A percentile compares a stretch with the other conserved stretches of the same genome.
phyloP scores from a whole-genome alignment of 345 rosid species.

The Populus alba region DNA sequence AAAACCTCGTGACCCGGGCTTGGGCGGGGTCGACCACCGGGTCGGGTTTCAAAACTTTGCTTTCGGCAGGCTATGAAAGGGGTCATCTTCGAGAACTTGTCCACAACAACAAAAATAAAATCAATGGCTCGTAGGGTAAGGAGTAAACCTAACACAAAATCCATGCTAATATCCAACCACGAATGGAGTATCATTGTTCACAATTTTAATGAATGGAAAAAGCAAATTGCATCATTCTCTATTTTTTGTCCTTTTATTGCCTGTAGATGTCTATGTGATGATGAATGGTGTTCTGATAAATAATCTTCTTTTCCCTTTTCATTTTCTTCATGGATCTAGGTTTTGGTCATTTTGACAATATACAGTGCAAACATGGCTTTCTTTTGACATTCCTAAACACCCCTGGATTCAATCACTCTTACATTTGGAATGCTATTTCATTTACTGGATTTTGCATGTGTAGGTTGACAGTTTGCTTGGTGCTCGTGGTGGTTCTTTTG shows the following conservation, averaged over 20 bases:
- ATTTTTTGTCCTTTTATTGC: not conserved
- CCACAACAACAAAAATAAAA: too few relatives aligned
- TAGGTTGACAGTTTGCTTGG: slow-evolving; percentile 98
- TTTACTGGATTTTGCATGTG: slow-evolving; percentile 6
- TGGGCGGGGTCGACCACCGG: too few relatives aligned
- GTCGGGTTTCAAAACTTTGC: too few relatives aligned
- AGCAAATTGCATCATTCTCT: not conserved
- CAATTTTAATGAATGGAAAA: not conserved
- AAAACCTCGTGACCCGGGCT: too few relatives aligned
- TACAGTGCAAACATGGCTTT: not conserved
- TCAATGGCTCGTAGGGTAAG: too few relatives aligned
- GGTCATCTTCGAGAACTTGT: too few relatives aligned
- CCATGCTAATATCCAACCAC: too few relatives aligned
- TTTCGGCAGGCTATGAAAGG: too few relatives aligned
- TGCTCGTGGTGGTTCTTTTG: slow-evolving; percentile 93
- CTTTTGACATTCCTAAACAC: not conserved
- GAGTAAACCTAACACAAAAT: too few relatives aligned
- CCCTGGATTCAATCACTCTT: not conserved
- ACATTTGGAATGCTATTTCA: not conserved
- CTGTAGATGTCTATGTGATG: not conserved
- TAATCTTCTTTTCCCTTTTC: not conserved
- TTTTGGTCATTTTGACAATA: not conserved
- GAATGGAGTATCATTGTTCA: not conserved
- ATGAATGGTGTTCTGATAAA: not conserved
- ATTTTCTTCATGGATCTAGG: not conserved